Conservation (phyloP, 2,329 filamentous ascomycete genomes). For the Diaporthe sp. region DNA sequence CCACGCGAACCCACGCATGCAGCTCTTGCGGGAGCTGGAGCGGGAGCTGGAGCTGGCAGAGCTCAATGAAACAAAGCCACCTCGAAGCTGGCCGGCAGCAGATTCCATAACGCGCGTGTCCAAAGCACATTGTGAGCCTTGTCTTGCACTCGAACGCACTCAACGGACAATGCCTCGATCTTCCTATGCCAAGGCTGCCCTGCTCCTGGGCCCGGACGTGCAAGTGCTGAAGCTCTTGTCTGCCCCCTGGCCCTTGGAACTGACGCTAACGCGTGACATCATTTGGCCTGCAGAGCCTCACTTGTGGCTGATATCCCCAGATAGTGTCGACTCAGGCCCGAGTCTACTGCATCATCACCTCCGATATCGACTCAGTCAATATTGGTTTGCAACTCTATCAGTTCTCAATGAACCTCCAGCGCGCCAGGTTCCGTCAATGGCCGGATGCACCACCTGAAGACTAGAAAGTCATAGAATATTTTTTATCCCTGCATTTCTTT, state of each 20-base stretch:
- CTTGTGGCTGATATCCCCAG: conserved; percentile 30
- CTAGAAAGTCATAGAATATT: neutral
- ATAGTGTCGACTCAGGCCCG: conserved; percentile 31
- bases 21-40: neutral
- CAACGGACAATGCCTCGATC: neutral
- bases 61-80: neutral
- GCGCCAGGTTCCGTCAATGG: neutral
- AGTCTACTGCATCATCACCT: conserved; percentile 29
- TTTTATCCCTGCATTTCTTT: neutral
- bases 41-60: neutral
- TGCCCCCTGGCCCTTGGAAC: neutral
- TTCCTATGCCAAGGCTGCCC: neutral
- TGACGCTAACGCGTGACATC: conserved; percentile 40
- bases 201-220: neutral
- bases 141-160: neutral
- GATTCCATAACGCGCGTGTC: neutral
- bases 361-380: conserved; percentile 8
- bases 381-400: neutral
- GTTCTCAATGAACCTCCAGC: neutral
- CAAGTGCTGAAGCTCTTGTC: conserved; percentile 15
- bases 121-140: neutral
- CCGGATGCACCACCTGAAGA: neutral
- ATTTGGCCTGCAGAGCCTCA: conserved; percentile 37
- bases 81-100: neutral
- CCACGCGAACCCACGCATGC: conserved; percentile 6